These are phyloP conservation scores for Aphanomyces cochlioides DNA, from an alignment of 352 stramenopile species.

Conservation along the genomic window DNA sequence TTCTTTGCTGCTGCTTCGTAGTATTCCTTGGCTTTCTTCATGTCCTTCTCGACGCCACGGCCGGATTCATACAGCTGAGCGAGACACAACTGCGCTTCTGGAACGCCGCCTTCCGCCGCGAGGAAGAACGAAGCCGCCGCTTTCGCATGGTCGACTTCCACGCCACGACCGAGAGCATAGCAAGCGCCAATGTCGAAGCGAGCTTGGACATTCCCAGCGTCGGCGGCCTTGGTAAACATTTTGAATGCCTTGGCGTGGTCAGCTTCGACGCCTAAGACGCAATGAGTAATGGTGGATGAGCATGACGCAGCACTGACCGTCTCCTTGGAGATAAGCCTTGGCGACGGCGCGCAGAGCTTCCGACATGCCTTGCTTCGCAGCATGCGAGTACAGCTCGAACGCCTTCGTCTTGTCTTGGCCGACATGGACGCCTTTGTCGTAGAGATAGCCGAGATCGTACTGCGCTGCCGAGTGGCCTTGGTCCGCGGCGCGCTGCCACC, in stretches of 20 bases:
- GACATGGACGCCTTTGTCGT: constrained; percentile 66
- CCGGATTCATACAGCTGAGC: constrained; percentile 70
- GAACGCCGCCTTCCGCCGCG: constrained; percentile 54
- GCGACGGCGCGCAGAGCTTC: constrained; percentile 65
- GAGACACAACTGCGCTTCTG: constrained; percentile 69
- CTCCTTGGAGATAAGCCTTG: constrained; percentile 49
- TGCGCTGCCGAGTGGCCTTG: constrained; percentile 64
- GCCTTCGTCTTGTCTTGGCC: constrained; percentile 49
- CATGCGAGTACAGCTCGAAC: constrained; percentile 53
- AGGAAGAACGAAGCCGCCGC: constrained; percentile 72
- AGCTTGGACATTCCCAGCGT: constrained; percentile 50
- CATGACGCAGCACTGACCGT: constrained; percentile 22
- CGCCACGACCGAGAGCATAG: constrained; percentile 60
- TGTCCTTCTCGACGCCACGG: constrained; percentile 45
- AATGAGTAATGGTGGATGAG: background rate
- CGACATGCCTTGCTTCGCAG: constrained; percentile 58
- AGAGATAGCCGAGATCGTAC: constrained; percentile 75
- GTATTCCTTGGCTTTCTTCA: constrained; percentile 67
- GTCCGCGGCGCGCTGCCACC: constrained; percentile 60
- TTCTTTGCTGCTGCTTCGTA: constrained; percentile 63
- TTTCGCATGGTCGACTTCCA: constrained; percentile 41
- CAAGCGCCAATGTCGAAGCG: constrained; percentile 82
- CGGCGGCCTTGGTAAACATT: constrained; percentile 62
- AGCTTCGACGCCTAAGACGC: constrained; percentile 15
- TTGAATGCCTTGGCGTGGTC: constrained; percentile 41